Percentiles rank a stretch among this genome's conserved stretches.
Conservation (phyloP, 208 protist species). For the Tritrichomonas musculus region DNA sequence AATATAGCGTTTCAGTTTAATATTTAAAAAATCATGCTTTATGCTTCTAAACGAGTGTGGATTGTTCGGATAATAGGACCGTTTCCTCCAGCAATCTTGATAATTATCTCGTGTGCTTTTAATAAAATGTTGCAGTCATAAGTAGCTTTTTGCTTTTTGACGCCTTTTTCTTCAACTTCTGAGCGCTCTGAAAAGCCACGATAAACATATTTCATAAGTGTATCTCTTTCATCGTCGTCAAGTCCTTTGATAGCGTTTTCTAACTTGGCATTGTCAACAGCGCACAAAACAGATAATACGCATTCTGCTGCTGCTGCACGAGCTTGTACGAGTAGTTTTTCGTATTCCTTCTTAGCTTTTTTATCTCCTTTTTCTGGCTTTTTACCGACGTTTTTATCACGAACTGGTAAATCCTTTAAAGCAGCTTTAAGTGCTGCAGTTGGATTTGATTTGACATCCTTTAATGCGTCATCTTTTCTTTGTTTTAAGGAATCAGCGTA, state of each 20-base stretch:
- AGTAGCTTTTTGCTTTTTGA: not conserved
- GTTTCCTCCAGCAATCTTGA: not conserved
- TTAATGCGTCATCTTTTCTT: not conserved
- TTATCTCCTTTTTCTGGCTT: not conserved
- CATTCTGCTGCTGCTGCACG: not conserved
- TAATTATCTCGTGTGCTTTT: not conserved
- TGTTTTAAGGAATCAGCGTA: not conserved
- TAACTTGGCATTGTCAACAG: not conserved
- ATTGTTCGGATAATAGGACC: constrained; percentile 3
- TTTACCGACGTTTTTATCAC: not conserved
- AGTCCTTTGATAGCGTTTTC: not conserved
- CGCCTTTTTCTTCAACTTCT: too few relatives aligned
- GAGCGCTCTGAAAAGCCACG: not conserved
- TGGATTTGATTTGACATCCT: not conserved
- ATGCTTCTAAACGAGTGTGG: not conserved
- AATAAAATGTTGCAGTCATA: not conserved
- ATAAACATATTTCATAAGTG: not conserved
- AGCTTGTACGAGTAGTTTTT: not conserved
- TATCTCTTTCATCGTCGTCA: not conserved
- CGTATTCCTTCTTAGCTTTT: not conserved
- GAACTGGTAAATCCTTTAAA: not conserved
- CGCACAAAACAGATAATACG: not conserved
- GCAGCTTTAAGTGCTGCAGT: not conserved
- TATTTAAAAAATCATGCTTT: too few relatives aligned
- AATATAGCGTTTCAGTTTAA: too few relatives aligned